Conservation (phyloP, 768 basidiomycete species). For the Xanthoconium stramineum region DNA sequence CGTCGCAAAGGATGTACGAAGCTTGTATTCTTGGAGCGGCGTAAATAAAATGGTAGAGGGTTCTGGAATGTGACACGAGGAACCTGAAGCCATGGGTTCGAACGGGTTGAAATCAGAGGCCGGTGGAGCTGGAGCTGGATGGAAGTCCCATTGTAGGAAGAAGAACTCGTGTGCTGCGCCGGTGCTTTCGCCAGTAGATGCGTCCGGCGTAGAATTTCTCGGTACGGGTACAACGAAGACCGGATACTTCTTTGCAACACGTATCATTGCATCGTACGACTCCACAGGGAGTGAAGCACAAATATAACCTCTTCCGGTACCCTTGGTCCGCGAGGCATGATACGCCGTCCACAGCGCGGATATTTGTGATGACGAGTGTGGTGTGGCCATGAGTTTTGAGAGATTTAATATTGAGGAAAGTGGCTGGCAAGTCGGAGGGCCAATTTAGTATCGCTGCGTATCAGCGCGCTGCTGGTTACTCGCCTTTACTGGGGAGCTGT, state of each 20-base stretch:
- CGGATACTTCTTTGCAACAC: slow-evolving; percentile 62
- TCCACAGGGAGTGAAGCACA: slow-evolving; percentile 77
- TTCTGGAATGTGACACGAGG: slow-evolving; percentile 40
- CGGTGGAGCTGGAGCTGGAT: slow-evolving; percentile 57
- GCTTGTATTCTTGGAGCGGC: slow-evolving; percentile 90
- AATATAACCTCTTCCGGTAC: slow-evolving; percentile 80
- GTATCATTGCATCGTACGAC: slow-evolving; percentile 69
- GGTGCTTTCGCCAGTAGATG: slow-evolving; percentile 32
- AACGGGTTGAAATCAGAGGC: slow-evolving; percentile 44
- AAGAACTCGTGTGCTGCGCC: slow-evolving; percentile 68
- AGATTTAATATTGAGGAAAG: slow-evolving; percentile 80
- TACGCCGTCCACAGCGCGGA: slow-evolving; percentile 86
- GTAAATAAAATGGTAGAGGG: slow-evolving; percentile 86
- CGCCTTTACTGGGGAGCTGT: slow-evolving; percentile 68
- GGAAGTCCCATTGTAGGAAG: slow-evolving; percentile 88
- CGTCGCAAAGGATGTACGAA: slow-evolving; percentile 78
- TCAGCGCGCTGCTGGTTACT: slow-evolving; percentile 12
- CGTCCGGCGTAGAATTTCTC: slow-evolving; percentile 35
- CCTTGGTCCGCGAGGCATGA: slow-evolving; percentile 74
- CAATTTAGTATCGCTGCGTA: not conserved
- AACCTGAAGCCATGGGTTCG: slow-evolving; percentile 27
- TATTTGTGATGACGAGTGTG: slow-evolving; percentile 73
- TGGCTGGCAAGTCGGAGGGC: slow-evolving; percentile 48
- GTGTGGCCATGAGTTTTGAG: slow-evolving; percentile 57
- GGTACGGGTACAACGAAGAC: slow-evolving; percentile 82